phyloP scores from a whole-genome alignment of 2,329 filamentous ascomycete genomes.

The Microsporum audouinii region DNA sequence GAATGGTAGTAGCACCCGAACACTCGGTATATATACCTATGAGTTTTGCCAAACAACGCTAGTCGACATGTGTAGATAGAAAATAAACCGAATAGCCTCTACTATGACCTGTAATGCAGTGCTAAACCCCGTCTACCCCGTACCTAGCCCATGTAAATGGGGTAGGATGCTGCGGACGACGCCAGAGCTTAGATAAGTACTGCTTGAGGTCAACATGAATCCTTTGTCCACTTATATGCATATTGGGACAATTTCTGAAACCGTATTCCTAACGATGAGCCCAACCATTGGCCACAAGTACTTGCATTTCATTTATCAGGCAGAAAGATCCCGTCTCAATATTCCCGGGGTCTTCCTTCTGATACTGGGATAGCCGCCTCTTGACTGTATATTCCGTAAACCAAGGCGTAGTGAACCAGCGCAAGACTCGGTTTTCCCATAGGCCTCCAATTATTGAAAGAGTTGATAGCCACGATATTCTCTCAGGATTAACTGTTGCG shows the following conservation, averaged over 20 bases:
- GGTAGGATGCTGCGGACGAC: not conserved
- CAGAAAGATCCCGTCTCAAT: slow-evolving; percentile 42
- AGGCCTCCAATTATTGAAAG: slow-evolving; percentile 42
- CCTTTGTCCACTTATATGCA: not conserved
- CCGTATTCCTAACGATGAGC: slow-evolving; percentile 38
- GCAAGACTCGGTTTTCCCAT: slow-evolving; percentile 45
- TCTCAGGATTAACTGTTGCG: slow-evolving; percentile 31
- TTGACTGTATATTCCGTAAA: slow-evolving; percentile 15
- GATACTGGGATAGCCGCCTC: slow-evolving; percentile 12
- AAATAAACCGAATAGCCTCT: not conserved
- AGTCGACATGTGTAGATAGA: not conserved
- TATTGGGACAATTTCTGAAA: not conserved
- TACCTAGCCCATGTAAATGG: not conserved
- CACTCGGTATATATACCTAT: too few species aligned
- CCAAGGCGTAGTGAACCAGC: slow-evolving; percentile 28
- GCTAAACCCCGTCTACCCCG: not conserved
- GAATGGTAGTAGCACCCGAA: too few species aligned
- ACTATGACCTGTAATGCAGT: not conserved
- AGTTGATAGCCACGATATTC: slow-evolving; percentile 37
- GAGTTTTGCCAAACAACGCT: too few species aligned
- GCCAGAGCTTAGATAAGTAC: not conserved
- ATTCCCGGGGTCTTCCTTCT: slow-evolving; percentile 17
- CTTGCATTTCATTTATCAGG: slow-evolving; percentile 52
- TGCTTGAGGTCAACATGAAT: not conserved
- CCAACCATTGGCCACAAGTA: slow-evolving; percentile 48